These are phyloP conservation scores for Leptosphaerulina australis DNA, from an alignment of 2,329 filamentous ascomycete genomes.

Conservation along the genomic window DNA sequence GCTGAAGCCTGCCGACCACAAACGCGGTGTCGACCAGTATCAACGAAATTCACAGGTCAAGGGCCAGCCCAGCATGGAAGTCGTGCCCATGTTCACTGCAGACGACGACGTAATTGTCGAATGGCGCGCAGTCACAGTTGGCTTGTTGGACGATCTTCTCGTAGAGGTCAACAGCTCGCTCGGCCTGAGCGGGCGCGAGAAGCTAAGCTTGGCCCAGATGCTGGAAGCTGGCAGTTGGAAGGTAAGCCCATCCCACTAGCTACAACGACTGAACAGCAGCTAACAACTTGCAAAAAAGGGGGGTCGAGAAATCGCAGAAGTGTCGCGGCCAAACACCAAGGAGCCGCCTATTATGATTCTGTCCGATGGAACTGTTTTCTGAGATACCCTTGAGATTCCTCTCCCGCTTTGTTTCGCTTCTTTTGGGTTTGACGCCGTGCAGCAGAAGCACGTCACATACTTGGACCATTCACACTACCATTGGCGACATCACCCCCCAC, in stretches of 20 bases:
- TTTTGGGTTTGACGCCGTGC: slow-evolving; percentile 19
- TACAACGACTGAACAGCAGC: neutral
- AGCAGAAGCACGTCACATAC: slow-evolving; percentile 26
- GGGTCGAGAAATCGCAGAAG: slow-evolving; percentile 92
- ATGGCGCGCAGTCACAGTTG: slow-evolving; percentile 77
- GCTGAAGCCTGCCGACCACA: slow-evolving; percentile 71
- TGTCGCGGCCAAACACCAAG: slow-evolving; percentile 93
- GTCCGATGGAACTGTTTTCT: slow-evolving; percentile 96
- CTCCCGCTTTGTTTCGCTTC: slow-evolving; percentile 35
- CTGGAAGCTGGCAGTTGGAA: slow-evolving; percentile 98
- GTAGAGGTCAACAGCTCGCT: slow-evolving; percentile 72
- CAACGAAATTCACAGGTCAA: slow-evolving; percentile 73
- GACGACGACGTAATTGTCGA: slow-evolving; percentile 81
- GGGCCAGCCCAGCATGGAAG: slow-evolving; percentile 73
- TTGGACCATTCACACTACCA: slow-evolving; percentile 12
- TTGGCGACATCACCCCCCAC: slow-evolving; percentile 23
- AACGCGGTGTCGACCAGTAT: slow-evolving; percentile 74
- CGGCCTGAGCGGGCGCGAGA: slow-evolving; percentile 70
- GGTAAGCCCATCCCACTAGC: slow-evolving; percentile 59
- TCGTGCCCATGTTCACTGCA: slow-evolving; percentile 73
- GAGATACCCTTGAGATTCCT: slow-evolving; percentile 53
- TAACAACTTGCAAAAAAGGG: slow-evolving; percentile 63
- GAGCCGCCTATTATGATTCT: slow-evolving; percentile 95
- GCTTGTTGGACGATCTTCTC: slow-evolving; percentile 73
- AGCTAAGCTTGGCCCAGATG: slow-evolving; percentile 81